Conservation (phyloP, 352 stramenopile genomes). For the Globisporangium ultimum region DNA sequence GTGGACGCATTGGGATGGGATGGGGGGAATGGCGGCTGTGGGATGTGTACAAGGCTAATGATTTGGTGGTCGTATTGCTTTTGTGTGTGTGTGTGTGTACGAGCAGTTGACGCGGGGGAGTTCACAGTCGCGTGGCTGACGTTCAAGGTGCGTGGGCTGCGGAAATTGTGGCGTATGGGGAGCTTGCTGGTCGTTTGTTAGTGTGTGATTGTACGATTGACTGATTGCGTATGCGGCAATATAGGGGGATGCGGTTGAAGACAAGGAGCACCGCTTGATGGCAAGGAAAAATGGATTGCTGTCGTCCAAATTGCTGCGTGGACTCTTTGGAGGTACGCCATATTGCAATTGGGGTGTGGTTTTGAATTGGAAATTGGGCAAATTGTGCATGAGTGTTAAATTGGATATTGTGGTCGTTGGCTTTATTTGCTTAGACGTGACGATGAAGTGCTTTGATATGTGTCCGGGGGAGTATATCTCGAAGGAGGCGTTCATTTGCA, state of each 20-base stretch:
- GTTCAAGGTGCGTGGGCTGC: constrained; percentile 57
- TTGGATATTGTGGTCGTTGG: too few relatives aligned
- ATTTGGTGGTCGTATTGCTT: not conserved
- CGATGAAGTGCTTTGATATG: constrained; percentile 63
- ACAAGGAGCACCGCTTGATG: constrained; percentile 55
- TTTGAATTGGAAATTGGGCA: not conserved
- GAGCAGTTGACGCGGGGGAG: constrained; percentile 61
- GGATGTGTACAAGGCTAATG: not conserved
- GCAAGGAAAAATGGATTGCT: constrained; percentile 67
- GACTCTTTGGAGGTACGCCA: constrained; percentile 64
- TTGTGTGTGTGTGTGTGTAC: not conserved
- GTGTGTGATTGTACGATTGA: constrained; percentile 1
- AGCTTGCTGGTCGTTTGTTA: not conserved
- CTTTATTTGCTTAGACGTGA: constrained; percentile 31
- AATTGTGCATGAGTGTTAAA: constrained; percentile 1
- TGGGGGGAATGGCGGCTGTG: not conserved
- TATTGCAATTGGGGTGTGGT: not conserved
- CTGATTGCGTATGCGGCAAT: not conserved
- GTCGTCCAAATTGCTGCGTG: constrained; percentile 72
- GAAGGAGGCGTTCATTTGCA: constrained; percentile 74
- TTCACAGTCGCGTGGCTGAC: constrained; percentile 86
- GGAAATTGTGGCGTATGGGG: not conserved
- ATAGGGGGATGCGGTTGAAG: constrained; percentile 70
- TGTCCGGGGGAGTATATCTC: constrained; percentile 53
- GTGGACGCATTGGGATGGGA: not conserved